Evolutionary conservation across 805 yeast genomes (phyloP).

Genomic region (Barnettozyma salicaria): DNA sequence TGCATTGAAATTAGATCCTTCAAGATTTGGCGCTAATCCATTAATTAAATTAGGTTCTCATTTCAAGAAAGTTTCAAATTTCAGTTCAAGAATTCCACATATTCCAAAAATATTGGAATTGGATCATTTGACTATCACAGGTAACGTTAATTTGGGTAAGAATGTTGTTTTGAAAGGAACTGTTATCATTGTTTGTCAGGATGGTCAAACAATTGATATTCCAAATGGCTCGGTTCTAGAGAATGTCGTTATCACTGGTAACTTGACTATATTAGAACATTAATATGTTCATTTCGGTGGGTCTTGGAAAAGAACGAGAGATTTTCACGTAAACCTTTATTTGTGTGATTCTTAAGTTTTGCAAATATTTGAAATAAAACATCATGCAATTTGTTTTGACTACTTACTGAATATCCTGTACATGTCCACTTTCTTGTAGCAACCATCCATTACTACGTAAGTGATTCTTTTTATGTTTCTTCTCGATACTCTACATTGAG

Average conservation of each 20-base stretch:
- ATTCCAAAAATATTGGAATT: conserved; percentile 95
- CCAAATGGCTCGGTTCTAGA: conserved; percentile 95
- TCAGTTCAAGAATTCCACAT: conserved; percentile 84
- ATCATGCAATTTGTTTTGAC: no score
- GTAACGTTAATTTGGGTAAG: conserved; percentile 89
- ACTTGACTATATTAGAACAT: conserved; percentile 89
- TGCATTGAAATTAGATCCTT: conserved; percentile 73
- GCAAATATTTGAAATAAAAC: no score
- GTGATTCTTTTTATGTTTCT: no score
- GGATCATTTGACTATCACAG: conserved; percentile 96
- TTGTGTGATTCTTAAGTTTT: no score
- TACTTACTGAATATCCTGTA: no score
- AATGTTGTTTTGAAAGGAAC: conserved; percentile 92
- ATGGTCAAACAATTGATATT: conserved; percentile 93
- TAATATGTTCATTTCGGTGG: conserved; percentile 28
- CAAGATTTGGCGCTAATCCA: conserved; percentile 87
- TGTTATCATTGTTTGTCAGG: conserved; percentile 94
- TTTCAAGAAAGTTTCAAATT: conserved; percentile 90
- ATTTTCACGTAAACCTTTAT: no score
- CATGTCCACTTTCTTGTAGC: no score
- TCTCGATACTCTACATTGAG: no score
- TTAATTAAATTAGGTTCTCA: conserved; percentile 94
- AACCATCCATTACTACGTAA: no score
- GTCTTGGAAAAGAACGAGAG: neutral
- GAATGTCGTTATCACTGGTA: conserved; percentile 96